Evolutionary conservation across 1,284 basidiomycete species (phyloP), one percentile per base, ranked within the genome.

Genomic region (Vanrija sp.): DNA sequence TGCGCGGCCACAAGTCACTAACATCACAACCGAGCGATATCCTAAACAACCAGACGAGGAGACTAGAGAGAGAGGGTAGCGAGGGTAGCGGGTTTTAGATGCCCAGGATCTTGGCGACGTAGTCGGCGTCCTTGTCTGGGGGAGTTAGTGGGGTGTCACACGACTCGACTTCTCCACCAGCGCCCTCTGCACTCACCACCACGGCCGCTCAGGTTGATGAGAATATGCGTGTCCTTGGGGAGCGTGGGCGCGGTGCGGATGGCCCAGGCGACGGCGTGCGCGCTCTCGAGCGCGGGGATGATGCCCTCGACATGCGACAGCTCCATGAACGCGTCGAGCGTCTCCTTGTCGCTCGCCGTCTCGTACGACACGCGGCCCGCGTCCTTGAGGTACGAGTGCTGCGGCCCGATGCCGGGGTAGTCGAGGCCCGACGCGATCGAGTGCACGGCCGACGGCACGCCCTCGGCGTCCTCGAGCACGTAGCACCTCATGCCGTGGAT

Each of bases 361-460:
- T 88, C 83, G 77, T 98, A 98, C 72, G 97, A 89, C 0, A 93
- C 96, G 52, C 96, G 81, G 16, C 90, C 89, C 1, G 86, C 86
- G 72, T 98, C 93, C 78, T 98, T 98, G 72, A 99, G 80, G 87
- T 88, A 96, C 46, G 93, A 88, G 74, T 98, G 94, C 77, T 99
- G 95, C 5, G 96, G 95, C 9, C 96, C 96, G 50, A 98, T 95
- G 55, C 55, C 79, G 66, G 65, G 65, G 58, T 76, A 77, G 64
- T 76, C 75, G 54, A 73, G 65, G 45, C 75, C 73, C 53, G 55
- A 50, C 65, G 89, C 93, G 76, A 98, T 89, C 18, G 93, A 97
- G 78, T 98, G 93, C 25, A 96, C 97, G 75, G 96, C 91, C 63
- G 88, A 85, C 69, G 98, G 94, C 78, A 98, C 94, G 38, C 96